These are phyloP conservation scores for Rubus idaeus DNA, from an alignment of 306 rosid genomes.

Conservation along the genomic window DNA sequence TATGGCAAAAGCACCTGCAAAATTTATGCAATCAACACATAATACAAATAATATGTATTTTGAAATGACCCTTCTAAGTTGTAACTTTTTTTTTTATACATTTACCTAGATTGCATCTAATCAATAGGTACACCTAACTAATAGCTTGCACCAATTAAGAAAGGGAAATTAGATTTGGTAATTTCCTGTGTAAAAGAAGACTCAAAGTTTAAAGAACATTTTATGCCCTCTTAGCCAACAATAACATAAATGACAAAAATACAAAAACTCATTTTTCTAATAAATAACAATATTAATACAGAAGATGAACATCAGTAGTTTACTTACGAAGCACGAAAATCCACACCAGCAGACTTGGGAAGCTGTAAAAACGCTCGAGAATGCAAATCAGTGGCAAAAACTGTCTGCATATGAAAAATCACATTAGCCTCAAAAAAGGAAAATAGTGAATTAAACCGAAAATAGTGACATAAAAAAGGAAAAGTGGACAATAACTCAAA, in stretches of 20 bases:
- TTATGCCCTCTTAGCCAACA: not conserved
- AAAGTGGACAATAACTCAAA: not conserved
- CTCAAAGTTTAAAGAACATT: not conserved
- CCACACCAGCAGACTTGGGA: constrained; percentile 94
- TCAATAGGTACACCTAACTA: not conserved
- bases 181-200: not conserved
- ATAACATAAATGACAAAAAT: not conserved
- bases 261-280: not conserved
- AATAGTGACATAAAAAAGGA: not conserved
- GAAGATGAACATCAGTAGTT: not conserved
- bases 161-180: not conserved
- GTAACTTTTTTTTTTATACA: not conserved
- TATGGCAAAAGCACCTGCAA: constrained; percentile 99
- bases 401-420: constrained; percentile 60
- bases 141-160: not conserved
- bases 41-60: not conserved
- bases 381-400: constrained; percentile 91
- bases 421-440: constrained; percentile 21
- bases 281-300: not conserved
- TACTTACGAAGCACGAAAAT: constrained; percentile 98
- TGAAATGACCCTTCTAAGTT: not conserved
- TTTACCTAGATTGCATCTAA: not conserved
- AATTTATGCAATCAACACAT: constrained; percentile 16
- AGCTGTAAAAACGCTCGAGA: constrained; percentile 86
- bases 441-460: constrained; percentile 9